Percentiles rank a stretch among this genome's conserved stretches.
Evolutionary conservation across 2,329 filamentous ascomycete genomes (phyloP).

Genomic region (Uncinocarpus reesii): DNA sequence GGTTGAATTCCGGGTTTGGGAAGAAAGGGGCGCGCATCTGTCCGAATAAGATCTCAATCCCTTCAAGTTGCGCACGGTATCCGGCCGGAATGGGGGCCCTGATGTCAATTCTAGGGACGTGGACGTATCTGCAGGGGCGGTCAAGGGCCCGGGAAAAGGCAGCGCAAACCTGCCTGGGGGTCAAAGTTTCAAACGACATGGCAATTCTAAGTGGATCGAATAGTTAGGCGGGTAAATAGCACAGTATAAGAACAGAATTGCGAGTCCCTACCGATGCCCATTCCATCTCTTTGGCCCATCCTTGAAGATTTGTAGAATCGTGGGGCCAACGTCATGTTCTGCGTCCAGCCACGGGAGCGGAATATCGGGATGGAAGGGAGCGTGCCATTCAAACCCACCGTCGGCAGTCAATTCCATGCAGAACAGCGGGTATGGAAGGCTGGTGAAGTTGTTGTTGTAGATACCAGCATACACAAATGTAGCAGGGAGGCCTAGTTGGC

Average conservation of each 20-base stretch:
- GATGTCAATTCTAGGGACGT: constrained; percentile 63
- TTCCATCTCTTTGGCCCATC: constrained; percentile 81
- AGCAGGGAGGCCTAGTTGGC: constrained; percentile 67
- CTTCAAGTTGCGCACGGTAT: constrained; percentile 76
- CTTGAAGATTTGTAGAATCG: constrained; percentile 88
- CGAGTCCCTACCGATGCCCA: constrained; percentile 49
- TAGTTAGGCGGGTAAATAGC: not conserved
- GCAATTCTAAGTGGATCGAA: constrained; percentile 54
- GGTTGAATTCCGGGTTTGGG: constrained; percentile 47
- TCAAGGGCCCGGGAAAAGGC: constrained; percentile 70
- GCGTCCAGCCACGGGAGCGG: constrained; percentile 92
- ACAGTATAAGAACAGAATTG: constrained; percentile 5
- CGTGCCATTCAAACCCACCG: constrained; percentile 83
- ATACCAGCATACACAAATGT: constrained; percentile 96
- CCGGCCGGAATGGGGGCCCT: constrained; percentile 77
- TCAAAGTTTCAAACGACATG: constrained; percentile 80
- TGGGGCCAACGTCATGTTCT: constrained; percentile 89
- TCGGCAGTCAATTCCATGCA: constrained; percentile 82
- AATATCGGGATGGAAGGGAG: constrained; percentile 81
- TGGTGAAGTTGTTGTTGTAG: constrained; percentile 99
- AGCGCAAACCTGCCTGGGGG: constrained; percentile 69
- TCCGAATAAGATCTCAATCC: constrained; percentile 51
- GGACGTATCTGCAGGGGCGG: constrained; percentile 66
- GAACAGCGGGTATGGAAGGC: constrained; percentile 81
- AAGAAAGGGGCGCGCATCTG: constrained; percentile 53